Conservation (phyloP, 108 stramenopile species). For the Nannochloropsis gaditana region DNA sequence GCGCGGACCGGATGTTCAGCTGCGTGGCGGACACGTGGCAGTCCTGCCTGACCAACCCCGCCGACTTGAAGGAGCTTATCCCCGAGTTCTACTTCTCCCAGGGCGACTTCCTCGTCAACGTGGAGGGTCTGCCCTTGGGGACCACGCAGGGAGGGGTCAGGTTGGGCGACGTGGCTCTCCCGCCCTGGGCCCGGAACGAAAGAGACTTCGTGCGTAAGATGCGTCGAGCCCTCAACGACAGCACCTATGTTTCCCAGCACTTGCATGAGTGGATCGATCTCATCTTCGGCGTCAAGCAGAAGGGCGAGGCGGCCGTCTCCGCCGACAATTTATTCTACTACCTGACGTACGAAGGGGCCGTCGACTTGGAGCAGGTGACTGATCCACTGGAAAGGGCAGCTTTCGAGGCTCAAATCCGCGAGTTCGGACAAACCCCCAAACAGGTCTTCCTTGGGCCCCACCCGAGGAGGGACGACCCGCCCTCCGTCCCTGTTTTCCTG, state of each 20-base stretch:
- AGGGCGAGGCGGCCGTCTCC: constrained; percentile 72
- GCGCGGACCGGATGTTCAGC: constrained; percentile 89
- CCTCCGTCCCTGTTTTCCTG: not conserved
- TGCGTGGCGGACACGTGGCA: constrained; percentile 67
- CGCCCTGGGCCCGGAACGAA: constrained; percentile 78
- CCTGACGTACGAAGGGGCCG: constrained; percentile 66
- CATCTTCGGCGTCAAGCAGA: constrained; percentile 84
- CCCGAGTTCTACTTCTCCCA: constrained; percentile 80
- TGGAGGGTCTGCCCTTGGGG: constrained; percentile 73
- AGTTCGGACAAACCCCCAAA: constrained; percentile 26
- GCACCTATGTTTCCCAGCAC: constrained; percentile 67
- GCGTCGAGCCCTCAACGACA: constrained; percentile 79
- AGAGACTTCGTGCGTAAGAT: constrained; percentile 79
- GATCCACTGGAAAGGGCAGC: constrained; percentile 41
- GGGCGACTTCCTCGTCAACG: constrained; percentile 81
- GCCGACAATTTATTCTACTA: constrained; percentile 81
- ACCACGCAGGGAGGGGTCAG: constrained; percentile 73
- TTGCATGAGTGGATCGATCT: constrained; percentile 96
- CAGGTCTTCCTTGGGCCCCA: constrained; percentile 13
- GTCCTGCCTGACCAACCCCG: constrained; percentile 74
- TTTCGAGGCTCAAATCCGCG: constrained; percentile 41
- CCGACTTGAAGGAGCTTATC: constrained; percentile 96
- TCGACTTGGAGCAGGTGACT: constrained; percentile 42
- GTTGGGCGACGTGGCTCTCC: constrained; percentile 77
- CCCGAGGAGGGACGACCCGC: not conserved